Evolutionary conservation across 371 early-diverging fungal genomes (phyloP), one percentile per base, ranked within the genome.

Genomic region (Mucor plumbeus): DNA sequence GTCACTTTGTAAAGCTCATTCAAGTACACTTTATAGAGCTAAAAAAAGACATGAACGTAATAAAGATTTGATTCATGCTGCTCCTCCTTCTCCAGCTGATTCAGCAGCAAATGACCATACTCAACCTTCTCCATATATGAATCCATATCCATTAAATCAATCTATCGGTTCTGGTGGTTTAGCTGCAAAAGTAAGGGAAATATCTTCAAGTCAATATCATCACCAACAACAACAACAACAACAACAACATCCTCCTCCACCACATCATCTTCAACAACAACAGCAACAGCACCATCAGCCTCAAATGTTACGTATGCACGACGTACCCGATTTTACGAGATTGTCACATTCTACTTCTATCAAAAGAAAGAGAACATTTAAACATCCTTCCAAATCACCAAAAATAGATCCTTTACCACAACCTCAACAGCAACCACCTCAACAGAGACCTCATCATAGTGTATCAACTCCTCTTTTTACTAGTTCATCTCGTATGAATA

Each of bases 1-100:
- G 13, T 75, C 78, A 21, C 73, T 78, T 15, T 78, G 75, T 44
- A 78, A 78, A 59, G 78, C 75, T 14, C 75, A 75, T 65, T 72
- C 72, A 17, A 74, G 75, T 40, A 73, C 75, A 31, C 50, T 78
- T n/a, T 75, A 75, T 58, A 59, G 78, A 50, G 78, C 78, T n/a
- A 75, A 75, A 50, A 75, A 78, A 69, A 67, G 67, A 44, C 70
- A 75, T 31, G 67, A 76, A 47, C 55, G 68, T 11, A 59, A 38
- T 34, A 65, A 68, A 36, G n/a, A 56, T 11, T 50, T 61, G n/a
- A 13, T 50, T 21, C 50, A 50, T 50, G 64, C 57, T 38, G 64
- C 57, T 6, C 74, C 64, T 54, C 65, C 68, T 10, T 63, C 68
- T 3, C 64, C 68, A 11, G 62, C 68, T 17, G 74, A 70, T 44